These are phyloP conservation scores for Rhizophora apiculata DNA, from an alignment of 345 rosid species.

Conservation along the genomic window DNA sequence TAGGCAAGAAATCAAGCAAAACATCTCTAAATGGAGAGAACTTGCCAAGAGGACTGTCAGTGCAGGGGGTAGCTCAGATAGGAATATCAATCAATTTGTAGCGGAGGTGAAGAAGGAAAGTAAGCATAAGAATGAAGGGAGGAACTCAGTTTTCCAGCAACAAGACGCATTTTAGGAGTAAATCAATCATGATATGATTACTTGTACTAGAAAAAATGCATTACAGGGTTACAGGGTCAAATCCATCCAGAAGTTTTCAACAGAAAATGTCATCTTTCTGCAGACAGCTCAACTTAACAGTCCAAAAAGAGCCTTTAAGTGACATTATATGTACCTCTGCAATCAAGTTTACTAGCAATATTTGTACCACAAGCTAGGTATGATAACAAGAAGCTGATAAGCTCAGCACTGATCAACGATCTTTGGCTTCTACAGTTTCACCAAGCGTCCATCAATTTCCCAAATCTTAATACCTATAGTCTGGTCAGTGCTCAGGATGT, in stretches of 20 bases:
- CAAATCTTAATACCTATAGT: no score
- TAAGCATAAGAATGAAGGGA: background rate
- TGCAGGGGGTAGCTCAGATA: conserved; percentile 39
- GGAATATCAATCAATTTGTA: conserved; percentile 32
- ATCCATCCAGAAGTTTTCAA: conserved; percentile 8
- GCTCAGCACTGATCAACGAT: no score
- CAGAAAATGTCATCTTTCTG: background rate
- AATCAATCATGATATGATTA: no score
- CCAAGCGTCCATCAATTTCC: no score
- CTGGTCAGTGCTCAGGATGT: background rate
- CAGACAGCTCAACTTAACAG: background rate
- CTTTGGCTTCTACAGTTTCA: no score
- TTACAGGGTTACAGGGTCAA: no score
- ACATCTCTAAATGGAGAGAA: conserved; percentile 33
- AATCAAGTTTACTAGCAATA: background rate
- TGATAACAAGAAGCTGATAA: background rate
- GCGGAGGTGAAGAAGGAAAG: conserved; percentile 13
- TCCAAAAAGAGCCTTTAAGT: no score
- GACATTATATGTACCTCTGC: no score
- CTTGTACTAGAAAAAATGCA: no score
- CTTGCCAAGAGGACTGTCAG: conserved; percentile 42
- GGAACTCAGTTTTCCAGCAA: no score
- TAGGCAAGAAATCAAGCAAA: conserved; percentile 30
- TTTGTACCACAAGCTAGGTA: background rate
- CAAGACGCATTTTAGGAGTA: no score